Evolutionary conservation across 2,329 filamentous ascomycete species (phyloP).

Genomic region (Hypoxylon rubiginosum): DNA sequence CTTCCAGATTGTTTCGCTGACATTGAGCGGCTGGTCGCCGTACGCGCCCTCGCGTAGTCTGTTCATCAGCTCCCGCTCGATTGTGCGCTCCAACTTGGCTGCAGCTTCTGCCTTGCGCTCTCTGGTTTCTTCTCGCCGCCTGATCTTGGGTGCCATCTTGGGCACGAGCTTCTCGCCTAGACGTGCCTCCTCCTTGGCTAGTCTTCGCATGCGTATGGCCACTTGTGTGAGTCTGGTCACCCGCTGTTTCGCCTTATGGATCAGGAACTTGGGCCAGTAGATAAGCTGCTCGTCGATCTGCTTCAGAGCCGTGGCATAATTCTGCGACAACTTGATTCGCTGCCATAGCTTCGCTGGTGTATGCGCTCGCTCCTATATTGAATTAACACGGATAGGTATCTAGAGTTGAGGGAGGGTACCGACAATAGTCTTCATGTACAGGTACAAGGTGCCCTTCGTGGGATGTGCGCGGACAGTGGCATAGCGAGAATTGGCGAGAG

Average conservation of each 20-base stretch:
- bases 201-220: constrained; percentile 80
- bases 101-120: constrained; percentile 83
- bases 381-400: constrained; percentile 4
- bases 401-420: constrained; percentile 4
- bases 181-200: constrained; percentile 90
- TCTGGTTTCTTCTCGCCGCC: constrained; percentile 79
- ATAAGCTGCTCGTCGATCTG: constrained; percentile 88
- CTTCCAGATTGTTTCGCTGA: constrained; percentile 96
- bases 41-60: constrained; percentile 92
- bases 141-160: constrained; percentile 91
- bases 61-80: constrained; percentile 95
- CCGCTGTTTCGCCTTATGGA: constrained; percentile 97
- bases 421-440: constrained; percentile 94
- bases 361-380: constrained; percentile 70
- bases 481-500: constrained; percentile 60
- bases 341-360: constrained; percentile 96
- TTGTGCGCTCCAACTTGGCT: constrained; percentile 94
- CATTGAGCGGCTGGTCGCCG: constrained; percentile 93
- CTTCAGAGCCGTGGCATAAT: constrained; percentile 90
- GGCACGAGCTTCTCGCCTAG: constrained; percentile 90
- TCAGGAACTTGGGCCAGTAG: constrained; percentile 94
- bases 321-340: constrained; percentile 87
- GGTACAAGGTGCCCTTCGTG: constrained; percentile 84
- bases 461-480: constrained; percentile 90
- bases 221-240: constrained; percentile 94